Evolutionary conservation across 148 eudicot genomes (phyloP).

Genomic region (Rhododendron simsii): DNA sequence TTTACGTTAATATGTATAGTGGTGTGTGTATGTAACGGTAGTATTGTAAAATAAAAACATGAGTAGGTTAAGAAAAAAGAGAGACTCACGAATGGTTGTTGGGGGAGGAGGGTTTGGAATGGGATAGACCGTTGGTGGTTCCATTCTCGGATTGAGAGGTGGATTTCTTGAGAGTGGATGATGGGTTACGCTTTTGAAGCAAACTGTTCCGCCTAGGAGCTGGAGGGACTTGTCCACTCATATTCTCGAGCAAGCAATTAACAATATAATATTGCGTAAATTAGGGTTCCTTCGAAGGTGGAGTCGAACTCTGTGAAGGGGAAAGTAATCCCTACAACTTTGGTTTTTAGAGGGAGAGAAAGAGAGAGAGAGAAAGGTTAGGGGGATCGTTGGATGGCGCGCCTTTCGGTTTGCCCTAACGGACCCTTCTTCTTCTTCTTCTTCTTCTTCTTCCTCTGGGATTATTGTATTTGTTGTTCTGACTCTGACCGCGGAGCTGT

Average conservation of each 20-base stretch:
- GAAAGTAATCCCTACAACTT: neutral
- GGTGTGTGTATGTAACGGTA: neutral
- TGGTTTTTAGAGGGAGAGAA: neutral
- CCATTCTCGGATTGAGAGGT: conserved; percentile 53
- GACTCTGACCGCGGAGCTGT: neutral
- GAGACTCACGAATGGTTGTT: conserved; percentile 35
- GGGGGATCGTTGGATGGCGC: conserved; percentile 3
- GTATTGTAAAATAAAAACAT: neutral
- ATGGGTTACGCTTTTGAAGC: conserved; percentile 33
- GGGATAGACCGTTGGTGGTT: conserved; percentile 15
- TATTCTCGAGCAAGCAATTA: conserved; percentile 11
- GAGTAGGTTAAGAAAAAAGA: neutral
- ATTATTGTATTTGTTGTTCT: no score
- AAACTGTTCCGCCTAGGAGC: conserved; percentile 46
- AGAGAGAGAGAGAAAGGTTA: neutral
- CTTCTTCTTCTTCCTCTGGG: neutral
- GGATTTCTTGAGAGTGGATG: conserved; percentile 32
- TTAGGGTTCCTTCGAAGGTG: neutral
- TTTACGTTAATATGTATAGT: neutral
- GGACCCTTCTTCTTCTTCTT: neutral
- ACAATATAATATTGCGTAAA: neutral
- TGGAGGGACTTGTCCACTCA: conserved; percentile 57
- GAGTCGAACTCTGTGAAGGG: neutral
- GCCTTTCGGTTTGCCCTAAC: neutral
- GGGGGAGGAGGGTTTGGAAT: conserved; percentile 59